These are phyloP conservation scores for Macrolepiota fuliginosa DNA, from an alignment of 768 basidiomycete genomes.

Conservation along the genomic window DNA sequence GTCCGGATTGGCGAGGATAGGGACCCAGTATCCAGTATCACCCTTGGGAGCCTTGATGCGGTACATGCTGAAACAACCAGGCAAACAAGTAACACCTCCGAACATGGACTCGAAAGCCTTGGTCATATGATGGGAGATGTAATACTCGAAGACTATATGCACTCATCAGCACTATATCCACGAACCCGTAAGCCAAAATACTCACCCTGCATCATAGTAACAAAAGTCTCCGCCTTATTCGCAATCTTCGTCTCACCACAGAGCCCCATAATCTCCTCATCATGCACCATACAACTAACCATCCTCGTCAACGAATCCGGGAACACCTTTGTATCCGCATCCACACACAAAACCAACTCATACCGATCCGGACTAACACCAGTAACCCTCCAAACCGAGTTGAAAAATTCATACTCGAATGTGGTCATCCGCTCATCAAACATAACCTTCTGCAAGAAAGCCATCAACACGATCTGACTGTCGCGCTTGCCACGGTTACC, in stretches of 20 bases:
- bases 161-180: conserved; percentile 11
- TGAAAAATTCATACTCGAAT: conserved; percentile 99
- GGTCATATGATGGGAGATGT: conserved; percentile 98
- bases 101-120: conserved; percentile 99
- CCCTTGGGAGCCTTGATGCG: conserved; percentile 99
- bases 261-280: conserved; percentile 97
- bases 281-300: conserved; percentile 95
- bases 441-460: conserved; percentile 98
- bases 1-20: conserved; percentile 96
- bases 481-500: conserved; percentile 99
- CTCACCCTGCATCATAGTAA: conserved; percentile 99
- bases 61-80: conserved; percentile 99
- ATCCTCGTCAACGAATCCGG: conserved; percentile 96
- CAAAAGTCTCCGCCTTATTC: conserved; percentile 97
- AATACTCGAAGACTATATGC: conserved; percentile 92
- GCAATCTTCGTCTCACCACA: conserved; percentile 99
- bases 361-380: conserved; percentile 96
- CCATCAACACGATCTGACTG: conserved; percentile 96
- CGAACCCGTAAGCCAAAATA: conserved; percentile 13
- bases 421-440: conserved; percentile 99
- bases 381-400: conserved; percentile 92
- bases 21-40: conserved; percentile 95
- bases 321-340: conserved; percentile 98
- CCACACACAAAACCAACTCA: conserved; percentile 93
- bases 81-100: conserved; percentile 98